phyloP scores from a whole-genome alignment of 257 asterid genomes.

The Scutellaria galericulata region DNA sequence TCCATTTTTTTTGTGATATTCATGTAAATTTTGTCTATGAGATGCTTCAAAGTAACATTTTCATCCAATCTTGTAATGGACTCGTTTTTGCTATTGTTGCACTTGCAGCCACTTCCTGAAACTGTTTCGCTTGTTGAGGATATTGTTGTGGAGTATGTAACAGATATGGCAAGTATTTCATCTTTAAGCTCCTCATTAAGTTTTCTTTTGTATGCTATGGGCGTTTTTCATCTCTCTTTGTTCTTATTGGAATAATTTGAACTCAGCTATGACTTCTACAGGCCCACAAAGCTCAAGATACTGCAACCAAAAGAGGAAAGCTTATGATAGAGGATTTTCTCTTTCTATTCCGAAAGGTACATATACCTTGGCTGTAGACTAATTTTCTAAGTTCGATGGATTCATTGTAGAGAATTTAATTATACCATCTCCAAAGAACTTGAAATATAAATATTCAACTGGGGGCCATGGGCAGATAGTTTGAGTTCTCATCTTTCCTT shows the following conservation, averaged over 20 bases:
- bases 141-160: constrained; percentile 91
- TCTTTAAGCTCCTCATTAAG: not conserved
- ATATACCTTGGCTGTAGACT: not conserved
- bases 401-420: not conserved
- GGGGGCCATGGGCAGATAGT: not conserved
- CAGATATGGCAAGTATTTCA: constrained; percentile 69
- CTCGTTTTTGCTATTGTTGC: constrained; percentile 25
- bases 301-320: constrained; percentile 83
- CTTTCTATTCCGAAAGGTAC: constrained; percentile 80
- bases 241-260: not conserved
- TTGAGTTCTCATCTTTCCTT: constrained; percentile 5
- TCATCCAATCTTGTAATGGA: not conserved
- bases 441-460: constrained; percentile 8
- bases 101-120: constrained; percentile 86
- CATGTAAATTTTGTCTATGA: not conserved
- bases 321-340: constrained; percentile 89
- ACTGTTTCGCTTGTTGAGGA: constrained; percentile 90
- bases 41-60: not conserved
- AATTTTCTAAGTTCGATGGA: not conserved
- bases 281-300: constrained; percentile 93
- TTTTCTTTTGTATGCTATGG: too few relatives aligned
- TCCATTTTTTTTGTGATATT: not conserved
- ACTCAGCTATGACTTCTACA: constrained; percentile 29
- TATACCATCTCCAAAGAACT: constrained; percentile 11
- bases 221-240: not conserved